Evolutionary conservation across 2,329 filamentous ascomycete species (phyloP), one percentile per base, ranked within the genome.

Genomic region (Colletotrichum caudatum): DNA sequence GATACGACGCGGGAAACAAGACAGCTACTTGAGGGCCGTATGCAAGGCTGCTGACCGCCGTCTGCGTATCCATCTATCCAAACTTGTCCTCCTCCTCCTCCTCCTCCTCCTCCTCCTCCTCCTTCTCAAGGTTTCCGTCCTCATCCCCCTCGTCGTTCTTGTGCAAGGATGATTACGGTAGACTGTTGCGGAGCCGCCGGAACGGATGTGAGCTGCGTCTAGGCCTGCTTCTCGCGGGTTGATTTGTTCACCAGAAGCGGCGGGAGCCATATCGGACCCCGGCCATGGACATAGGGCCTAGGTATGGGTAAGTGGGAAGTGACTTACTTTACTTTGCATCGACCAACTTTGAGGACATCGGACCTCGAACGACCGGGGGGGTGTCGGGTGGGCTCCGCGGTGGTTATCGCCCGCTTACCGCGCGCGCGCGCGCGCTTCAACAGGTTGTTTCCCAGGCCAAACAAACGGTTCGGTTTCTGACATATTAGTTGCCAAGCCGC

Each of bases 201-300:
- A 11, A 57, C 20, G 33, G n/a, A n/a, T 39, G 35, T 33, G 20
- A 23, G 6, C 29, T 46, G 62, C 50, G 57, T 26, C 37, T 48
- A 33, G 14, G 63, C 44, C 26, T 41, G 33, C 6, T 6, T 5
- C n/a, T 20, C 14, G 23, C 26, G 5, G n/a, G 48, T 29, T 35
- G n/a, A 66, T 66, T 69, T 35, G 62, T 48, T 14, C n/a, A 23
- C 46, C 29, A 41, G 46, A 56, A 16, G n/a, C 58, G 29, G n/a
- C 20, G 8, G 0, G n/a, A n/a, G 48, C 39, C 39, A 41, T 51
- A 46, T 41, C 3, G 37, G 33, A 51, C 35, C 59, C 44, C 44
- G 58, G 58, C 37, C 37, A 50, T 69, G 65, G 46, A 41, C n/a
- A 37, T n/a, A n/a, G 46, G 18, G 41, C 39, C n/a, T 39, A 44